Evolutionary conservation across 116 monocot genomes (phyloP).

Genomic region (Cymodocea nodosa): DNA sequence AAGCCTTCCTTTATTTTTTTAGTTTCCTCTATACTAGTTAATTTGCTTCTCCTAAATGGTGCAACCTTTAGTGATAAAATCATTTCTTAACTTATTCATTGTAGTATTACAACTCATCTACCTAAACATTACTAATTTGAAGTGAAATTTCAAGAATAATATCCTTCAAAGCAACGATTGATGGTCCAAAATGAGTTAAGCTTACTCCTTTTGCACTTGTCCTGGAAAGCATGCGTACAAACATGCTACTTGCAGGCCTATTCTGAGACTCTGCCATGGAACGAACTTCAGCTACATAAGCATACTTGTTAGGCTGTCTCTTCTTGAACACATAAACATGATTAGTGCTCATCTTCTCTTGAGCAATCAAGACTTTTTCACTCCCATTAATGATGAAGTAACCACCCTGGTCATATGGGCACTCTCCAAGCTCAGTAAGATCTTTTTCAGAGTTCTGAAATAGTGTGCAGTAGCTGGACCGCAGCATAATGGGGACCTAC

Average conservation of each 20-base stretch:
- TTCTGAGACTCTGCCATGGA: slow-evolving; percentile 98
- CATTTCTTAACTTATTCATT: too few species aligned
- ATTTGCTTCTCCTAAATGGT: too few species aligned
- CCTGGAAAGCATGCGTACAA: slow-evolving; percentile 93
- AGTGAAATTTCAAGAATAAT: too few species aligned
- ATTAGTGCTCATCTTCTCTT: slow-evolving; percentile 99
- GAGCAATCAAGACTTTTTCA: slow-evolving; percentile 97
- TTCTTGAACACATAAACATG: slow-evolving; percentile 99
- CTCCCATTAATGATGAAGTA: slow-evolving; percentile 98
- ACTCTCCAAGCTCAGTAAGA: slow-evolving; percentile 92
- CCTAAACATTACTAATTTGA: too few species aligned
- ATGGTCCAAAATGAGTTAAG: neutral
- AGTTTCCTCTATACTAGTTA: too few species aligned
- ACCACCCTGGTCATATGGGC: slow-evolving; percentile 96
- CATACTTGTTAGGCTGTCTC: slow-evolving; percentile 93
- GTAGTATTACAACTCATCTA: too few species aligned
- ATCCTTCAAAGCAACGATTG: too few species aligned
- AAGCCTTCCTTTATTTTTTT: too few species aligned
- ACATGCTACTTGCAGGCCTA: slow-evolving; percentile 99
- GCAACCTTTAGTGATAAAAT: too few species aligned
- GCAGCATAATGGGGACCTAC: slow-evolving; percentile 93
- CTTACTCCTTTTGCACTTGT: slow-evolving; percentile 96
- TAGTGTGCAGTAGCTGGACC: slow-evolving; percentile 92
- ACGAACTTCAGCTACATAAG: slow-evolving; percentile 84
- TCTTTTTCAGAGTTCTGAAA: slow-evolving; percentile 95